Conservation (phyloP, 1,284 basidiomycete genomes). For the Cutaneotrichosporon arboriforme region DNA sequence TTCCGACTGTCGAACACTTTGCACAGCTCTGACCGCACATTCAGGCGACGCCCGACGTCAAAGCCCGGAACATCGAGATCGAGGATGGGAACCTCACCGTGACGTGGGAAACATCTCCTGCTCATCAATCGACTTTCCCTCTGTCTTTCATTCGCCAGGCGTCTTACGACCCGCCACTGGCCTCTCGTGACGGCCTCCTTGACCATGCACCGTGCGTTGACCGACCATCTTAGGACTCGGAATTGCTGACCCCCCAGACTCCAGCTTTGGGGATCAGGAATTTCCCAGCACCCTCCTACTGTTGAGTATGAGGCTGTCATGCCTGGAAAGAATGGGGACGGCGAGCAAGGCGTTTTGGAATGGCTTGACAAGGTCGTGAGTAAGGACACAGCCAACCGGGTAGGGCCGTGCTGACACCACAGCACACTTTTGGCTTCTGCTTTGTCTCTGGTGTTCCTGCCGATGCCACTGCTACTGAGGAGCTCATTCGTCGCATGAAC, state of each 20-base stretch:
- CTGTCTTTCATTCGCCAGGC: constrained; percentile 41
- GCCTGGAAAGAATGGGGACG: constrained; percentile 29
- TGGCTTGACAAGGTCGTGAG: constrained; percentile 78
- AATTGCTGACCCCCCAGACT: constrained; percentile 52
- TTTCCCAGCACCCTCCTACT: constrained; percentile 68
- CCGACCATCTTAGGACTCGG: too few relatives aligned
- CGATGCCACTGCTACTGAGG: constrained; percentile 78
- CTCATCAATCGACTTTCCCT: constrained; percentile 72
- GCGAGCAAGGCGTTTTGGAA: constrained; percentile 63
- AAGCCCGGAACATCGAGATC: constrained; percentile 24
- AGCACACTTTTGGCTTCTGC: constrained; percentile 84
- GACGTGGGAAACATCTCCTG: constrained; percentile 51
- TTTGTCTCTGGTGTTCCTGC: constrained; percentile 76
- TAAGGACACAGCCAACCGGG: constrained; percentile 11
- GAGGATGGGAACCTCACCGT: constrained; percentile 21
- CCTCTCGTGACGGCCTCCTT: constrained; percentile 7
- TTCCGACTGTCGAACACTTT: not conserved
- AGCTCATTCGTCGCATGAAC: constrained; percentile 67
- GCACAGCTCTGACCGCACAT: not conserved
- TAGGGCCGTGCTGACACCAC: constrained; percentile 9
- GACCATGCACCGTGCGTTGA: constrained; percentile 5
- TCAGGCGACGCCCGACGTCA: constrained; percentile 70
- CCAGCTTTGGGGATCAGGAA: constrained; percentile 73
- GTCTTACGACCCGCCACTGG: constrained; percentile 25
- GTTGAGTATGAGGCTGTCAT: constrained; percentile 73